Conservation (phyloP, 176 grass and related monocot species). For the Cenchrus americanus region DNA sequence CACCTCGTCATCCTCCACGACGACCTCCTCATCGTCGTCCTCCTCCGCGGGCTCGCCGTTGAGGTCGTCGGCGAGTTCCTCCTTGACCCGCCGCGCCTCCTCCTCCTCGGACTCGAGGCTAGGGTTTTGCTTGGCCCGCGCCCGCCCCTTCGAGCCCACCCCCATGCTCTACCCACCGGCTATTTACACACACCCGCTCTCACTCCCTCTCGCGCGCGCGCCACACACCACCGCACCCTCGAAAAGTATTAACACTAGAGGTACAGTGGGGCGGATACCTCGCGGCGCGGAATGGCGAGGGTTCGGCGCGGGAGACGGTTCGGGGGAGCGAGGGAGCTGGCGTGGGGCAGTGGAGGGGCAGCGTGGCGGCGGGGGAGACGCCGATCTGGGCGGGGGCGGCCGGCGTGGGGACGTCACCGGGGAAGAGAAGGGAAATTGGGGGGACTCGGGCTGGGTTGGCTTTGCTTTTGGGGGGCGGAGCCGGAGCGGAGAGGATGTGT, state of each 20-base stretch:
- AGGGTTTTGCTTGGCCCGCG: conserved; percentile 45
- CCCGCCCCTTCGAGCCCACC: conserved; percentile 37
- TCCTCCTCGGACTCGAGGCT: conserved; percentile 40
- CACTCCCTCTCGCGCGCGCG: neutral
- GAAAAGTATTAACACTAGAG: conserved; percentile 62
- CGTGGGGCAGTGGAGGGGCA: neutral
- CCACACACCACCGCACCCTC: conserved; percentile 26
- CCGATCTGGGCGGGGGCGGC: conserved; percentile 45
- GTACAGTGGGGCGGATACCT: conserved; percentile 58
- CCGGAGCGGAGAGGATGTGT: conserved; percentile 10
- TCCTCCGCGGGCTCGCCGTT: conserved; percentile 52
- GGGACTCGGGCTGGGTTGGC: conserved; percentile 8
- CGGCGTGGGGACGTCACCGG: conserved; percentile 54
- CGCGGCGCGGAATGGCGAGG: conserved; percentile 46
- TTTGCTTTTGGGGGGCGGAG: conserved; percentile 16
- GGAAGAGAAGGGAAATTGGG: conserved; percentile 50
- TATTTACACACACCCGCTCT: conserved; percentile 30
- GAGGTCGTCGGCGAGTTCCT: conserved; percentile 53
- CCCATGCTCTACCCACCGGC: conserved; percentile 26
- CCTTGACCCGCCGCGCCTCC: conserved; percentile 46
- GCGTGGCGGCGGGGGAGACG: neutral
- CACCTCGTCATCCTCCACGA: conserved; percentile 43
- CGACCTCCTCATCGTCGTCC: conserved; percentile 30
- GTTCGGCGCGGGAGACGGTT: conserved; percentile 32
- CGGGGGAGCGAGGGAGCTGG: conserved; percentile 3